phyloP scores from a whole-genome alignment of 805 yeast genomes.

The Lachancea mirantina region DNA sequence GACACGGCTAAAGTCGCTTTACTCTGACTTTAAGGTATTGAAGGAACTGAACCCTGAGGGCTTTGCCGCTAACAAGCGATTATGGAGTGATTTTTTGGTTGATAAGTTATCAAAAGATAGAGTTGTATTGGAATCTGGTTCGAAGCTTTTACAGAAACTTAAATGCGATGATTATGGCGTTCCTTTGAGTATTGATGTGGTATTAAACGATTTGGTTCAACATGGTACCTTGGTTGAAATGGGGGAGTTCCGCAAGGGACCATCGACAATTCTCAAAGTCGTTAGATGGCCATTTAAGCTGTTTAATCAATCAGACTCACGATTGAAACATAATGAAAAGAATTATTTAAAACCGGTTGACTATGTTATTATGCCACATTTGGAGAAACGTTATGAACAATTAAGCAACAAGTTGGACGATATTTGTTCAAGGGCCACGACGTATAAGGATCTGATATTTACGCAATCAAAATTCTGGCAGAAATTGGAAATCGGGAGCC shows the following conservation, averaged over 20 bases:
- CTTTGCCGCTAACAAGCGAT: slow-evolving; percentile 33
- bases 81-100: slow-evolving; percentile 32
- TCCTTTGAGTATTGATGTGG: slow-evolving; percentile 33
- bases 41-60: slow-evolving; percentile 37
- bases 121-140: slow-evolving; percentile 26
- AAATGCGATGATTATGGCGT: slow-evolving; percentile 27
- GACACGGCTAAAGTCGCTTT: slow-evolving; percentile 34
- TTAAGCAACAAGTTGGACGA: slow-evolving; percentile 11
- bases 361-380: slow-evolving; percentile 12
- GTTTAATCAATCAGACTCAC: no score
- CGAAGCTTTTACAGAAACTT: slow-evolving; percentile 22
- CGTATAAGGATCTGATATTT: slow-evolving; percentile 21
- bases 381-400: slow-evolving; percentile 11
- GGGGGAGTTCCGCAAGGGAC: slow-evolving; percentile 17
- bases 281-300: slow-evolving; percentile 9
- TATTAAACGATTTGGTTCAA: slow-evolving; percentile 28
- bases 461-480: slow-evolving; percentile 14
- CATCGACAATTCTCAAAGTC: neutral
- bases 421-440: slow-evolving; percentile 15
- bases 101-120: slow-evolving; percentile 8
- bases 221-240: slow-evolving; percentile 26
- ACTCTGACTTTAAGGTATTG: slow-evolving; percentile 34
- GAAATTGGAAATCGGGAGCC: slow-evolving; percentile 9
- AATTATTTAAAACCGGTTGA: slow-evolving; percentile 17
- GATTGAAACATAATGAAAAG: no score